These are phyloP conservation scores for Closterium sp. DNA, from an alignment of 139 green algal species.

Conservation along the genomic window DNA sequence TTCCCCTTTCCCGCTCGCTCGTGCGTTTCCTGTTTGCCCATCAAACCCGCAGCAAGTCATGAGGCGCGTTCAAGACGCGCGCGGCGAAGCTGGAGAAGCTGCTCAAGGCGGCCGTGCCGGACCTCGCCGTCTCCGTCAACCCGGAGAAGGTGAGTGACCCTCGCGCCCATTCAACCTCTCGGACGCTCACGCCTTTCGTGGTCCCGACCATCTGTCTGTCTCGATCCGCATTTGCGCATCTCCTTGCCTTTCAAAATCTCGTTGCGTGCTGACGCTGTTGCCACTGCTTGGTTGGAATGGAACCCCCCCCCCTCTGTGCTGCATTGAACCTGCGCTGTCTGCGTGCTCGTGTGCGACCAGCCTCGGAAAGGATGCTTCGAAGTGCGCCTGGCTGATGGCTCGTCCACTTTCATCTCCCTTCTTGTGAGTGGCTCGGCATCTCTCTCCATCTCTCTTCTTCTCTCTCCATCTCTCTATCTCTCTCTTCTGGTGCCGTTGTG, in stretches of 20 bases:
- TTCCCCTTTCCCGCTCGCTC: too few species aligned
- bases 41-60: conserved; percentile 49
- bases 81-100: conserved; percentile 56
- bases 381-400: conserved; percentile 25
- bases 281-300: background rate
- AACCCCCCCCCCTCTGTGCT: background rate
- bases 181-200: background rate
- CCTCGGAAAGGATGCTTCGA: conserved; percentile 54
- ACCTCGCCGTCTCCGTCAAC: conserved; percentile 41
- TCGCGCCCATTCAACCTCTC: background rate
- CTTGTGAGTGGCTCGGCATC: conserved; percentile 13
- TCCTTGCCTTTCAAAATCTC: background rate
- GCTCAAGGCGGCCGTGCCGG: conserved; percentile 29
- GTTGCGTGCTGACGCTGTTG: background rate
- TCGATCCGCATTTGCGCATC: background rate
- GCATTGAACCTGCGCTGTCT: background rate
- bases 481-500: background rate
- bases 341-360: background rate
- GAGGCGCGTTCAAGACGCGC: conserved; percentile 53
- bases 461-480: background rate
- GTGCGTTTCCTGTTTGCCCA: too few species aligned
- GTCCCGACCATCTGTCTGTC: background rate
- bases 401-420: conserved; percentile 37
- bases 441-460: background rate
- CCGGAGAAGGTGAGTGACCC: conserved; percentile 30